Evolutionary conservation across 176 grass and related monocot species (phyloP).

Genomic region (Ensete glaucum): DNA sequence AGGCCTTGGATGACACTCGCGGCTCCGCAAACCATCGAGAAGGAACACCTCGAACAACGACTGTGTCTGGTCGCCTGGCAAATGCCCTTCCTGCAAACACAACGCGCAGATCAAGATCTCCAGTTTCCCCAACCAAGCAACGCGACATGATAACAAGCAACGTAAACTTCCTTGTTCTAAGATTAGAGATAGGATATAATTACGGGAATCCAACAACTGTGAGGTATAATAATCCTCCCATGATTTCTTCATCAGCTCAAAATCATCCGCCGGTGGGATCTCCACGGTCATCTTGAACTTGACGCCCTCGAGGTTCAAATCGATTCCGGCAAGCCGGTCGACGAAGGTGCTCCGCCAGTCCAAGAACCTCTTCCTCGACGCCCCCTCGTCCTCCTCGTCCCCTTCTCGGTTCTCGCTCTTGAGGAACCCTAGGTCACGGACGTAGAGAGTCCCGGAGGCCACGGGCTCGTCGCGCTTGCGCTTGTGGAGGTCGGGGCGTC

Average conservation of each 20-base stretch:
- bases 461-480: conserved; percentile 66
- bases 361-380: conserved; percentile 30
- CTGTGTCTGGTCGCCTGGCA: conserved; percentile 51
- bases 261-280: conserved; percentile 53
- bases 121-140: conserved; percentile 18
- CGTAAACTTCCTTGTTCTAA: conserved; percentile 3
- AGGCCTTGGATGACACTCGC: conserved; percentile 66
- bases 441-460: conserved; percentile 57
- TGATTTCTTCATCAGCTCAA: conserved; percentile 60
- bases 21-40: conserved; percentile 92
- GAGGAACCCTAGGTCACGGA: conserved; percentile 69
- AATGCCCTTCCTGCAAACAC: conserved; percentile 56
- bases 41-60: conserved; percentile 67
- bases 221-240: conserved; percentile 89
- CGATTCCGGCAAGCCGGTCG: conserved; percentile 57
- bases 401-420: conserved; percentile 16
- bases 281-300: conserved; percentile 71
- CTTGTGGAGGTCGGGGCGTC: conserved; percentile 75
- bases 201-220: conserved; percentile 49
- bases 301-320: conserved; percentile 74
- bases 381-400: conserved; percentile 42
- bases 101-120: not conserved
- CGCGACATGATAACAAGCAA: conserved; percentile 7
- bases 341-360: conserved; percentile 59
- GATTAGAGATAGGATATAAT: conserved; percentile 5